These are phyloP conservation scores for Pseudopyrenochaeta lycopersici DNA, from an alignment of 2,329 filamentous ascomycete species.

Conservation along the genomic window DNA sequence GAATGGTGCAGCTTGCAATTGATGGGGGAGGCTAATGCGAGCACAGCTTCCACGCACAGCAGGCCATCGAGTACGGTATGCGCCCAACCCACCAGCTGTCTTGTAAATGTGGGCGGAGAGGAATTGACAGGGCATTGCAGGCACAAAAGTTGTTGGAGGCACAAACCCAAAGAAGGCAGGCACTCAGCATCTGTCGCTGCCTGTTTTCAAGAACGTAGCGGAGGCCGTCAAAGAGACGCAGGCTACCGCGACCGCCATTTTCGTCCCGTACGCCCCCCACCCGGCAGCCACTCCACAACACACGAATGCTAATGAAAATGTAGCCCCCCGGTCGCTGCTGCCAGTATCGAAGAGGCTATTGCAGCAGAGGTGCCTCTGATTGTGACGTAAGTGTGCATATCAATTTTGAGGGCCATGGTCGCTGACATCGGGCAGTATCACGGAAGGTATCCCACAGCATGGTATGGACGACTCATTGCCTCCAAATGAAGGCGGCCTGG, in stretches of 20 bases:
- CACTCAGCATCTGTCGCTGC: slow-evolving; percentile 84
- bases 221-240: slow-evolving; percentile 91
- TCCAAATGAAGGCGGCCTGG: not conserved
- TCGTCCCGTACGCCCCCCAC: slow-evolving; percentile 77
- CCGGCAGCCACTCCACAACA: slow-evolving; percentile 1
- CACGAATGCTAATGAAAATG: slow-evolving; percentile 36
- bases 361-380: slow-evolving; percentile 91
- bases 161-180: slow-evolving; percentile 99
- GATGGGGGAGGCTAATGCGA: slow-evolving; percentile 21
- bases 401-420: slow-evolving; percentile 14
- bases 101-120: slow-evolving; percentile 20
- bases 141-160: slow-evolving; percentile 96
- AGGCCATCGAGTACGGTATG: slow-evolving; percentile 98
- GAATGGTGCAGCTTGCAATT: not conserved
- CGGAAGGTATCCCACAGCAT: slow-evolving; percentile 96
- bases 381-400: slow-evolving; percentile 70
- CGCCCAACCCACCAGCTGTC: slow-evolving; percentile 25
- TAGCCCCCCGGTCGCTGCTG: slow-evolving; percentile 89
- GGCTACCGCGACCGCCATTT: slow-evolving; percentile 91
- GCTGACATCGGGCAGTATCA: slow-evolving; percentile 68
- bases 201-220: slow-evolving; percentile 88
- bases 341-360: slow-evolving; percentile 96
- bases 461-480: slow-evolving; percentile 64
- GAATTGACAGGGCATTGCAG: slow-evolving; percentile 58
- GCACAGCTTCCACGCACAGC: slow-evolving; percentile 90